Evolutionary conservation across 306 rosid genomes (phyloP).

Genomic region (Cucurbita argyrosperma): DNA sequence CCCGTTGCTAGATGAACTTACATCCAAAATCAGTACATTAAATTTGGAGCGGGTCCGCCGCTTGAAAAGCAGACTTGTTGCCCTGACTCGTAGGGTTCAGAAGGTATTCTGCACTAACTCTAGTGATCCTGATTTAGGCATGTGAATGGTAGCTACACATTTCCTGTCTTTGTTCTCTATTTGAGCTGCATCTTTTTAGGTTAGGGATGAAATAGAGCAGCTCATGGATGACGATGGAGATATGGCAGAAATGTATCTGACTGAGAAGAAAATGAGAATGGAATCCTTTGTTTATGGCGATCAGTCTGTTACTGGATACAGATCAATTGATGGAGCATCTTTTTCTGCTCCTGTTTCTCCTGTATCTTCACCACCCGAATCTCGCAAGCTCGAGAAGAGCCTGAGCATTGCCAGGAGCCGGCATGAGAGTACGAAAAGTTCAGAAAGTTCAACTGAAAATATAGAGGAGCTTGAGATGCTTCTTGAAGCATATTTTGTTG

Average conservation of each 20-base stretch:
- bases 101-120: slow-evolving; percentile 39
- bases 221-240: slow-evolving; percentile 99
- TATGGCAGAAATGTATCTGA: slow-evolving; percentile 98
- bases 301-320: slow-evolving; percentile 63
- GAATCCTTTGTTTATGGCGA: slow-evolving; percentile 75
- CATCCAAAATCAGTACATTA: slow-evolving; percentile 92
- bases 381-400: slow-evolving; percentile 70
- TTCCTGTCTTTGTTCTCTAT: not conserved
- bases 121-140: slow-evolving; percentile 11
- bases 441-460: slow-evolving; percentile 65
- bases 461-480: slow-evolving; percentile 99
- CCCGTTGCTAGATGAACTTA: slow-evolving; percentile 82
- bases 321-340: slow-evolving; percentile 64
- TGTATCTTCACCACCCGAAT: slow-evolving; percentile 82
- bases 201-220: slow-evolving; percentile 98
- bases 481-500: slow-evolving; percentile 96
- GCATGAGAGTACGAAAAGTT: slow-evolving; percentile 78
- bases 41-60: slow-evolving; percentile 98
- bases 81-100: slow-evolving; percentile 95
- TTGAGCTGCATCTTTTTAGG: slow-evolving; percentile 37
- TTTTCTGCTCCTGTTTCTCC: slow-evolving; percentile 97
- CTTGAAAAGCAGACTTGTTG: slow-evolving; percentile 92
- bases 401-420: slow-evolving; percentile 93
- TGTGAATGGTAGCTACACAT: slow-evolving; percentile 3
- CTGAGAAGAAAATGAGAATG: slow-evolving; percentile 86